Percentiles rank a stretch among this genome's conserved stretches.
Evolutionary conservation across 306 rosid genomes (phyloP).

Genomic region (Medicago ruthenica): DNA sequence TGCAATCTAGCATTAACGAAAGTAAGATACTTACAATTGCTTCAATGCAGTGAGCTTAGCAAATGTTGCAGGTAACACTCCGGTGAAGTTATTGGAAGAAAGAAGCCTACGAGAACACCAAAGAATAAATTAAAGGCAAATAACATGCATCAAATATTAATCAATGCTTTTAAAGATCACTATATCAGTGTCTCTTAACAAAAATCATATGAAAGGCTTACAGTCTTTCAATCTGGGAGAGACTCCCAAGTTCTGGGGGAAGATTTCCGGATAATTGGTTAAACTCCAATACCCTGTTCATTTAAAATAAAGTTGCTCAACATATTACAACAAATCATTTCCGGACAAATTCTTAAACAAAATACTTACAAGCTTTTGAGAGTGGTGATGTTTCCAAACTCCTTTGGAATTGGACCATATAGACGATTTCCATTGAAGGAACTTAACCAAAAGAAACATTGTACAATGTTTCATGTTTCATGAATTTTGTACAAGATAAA

Average conservation of each 20-base stretch:
- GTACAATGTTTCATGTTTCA: not conserved
- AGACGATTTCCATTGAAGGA: constrained; percentile 65
- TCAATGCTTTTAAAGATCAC: not conserved
- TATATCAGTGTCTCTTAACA: not conserved
- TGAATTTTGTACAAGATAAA: not conserved
- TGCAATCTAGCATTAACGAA: not conserved
- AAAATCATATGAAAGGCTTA: constrained; percentile 42
- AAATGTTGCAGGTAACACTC: constrained; percentile 46
- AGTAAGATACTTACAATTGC: constrained; percentile 53
- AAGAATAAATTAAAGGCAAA: constrained; percentile 6
- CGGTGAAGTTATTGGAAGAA: constrained; percentile 52
- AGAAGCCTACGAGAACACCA: constrained; percentile 46
- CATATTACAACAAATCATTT: not conserved
- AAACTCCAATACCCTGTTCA: constrained; percentile 56
- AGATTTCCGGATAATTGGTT: constrained; percentile 67
- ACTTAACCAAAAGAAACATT: constrained; percentile 45
- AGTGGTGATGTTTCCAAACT: constrained; percentile 60
- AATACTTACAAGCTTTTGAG: constrained; percentile 67
- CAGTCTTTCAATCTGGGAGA: constrained; percentile 57
- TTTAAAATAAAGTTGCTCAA: constrained; percentile 2
- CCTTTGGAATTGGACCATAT: constrained; percentile 66
- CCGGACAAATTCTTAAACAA: not conserved
- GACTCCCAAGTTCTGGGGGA: constrained; percentile 70
- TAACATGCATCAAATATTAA: not conserved
- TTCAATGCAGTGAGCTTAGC: constrained; percentile 44